Conservation (phyloP, 75 land plant species). For the Cupressus sempervirens region DNA sequence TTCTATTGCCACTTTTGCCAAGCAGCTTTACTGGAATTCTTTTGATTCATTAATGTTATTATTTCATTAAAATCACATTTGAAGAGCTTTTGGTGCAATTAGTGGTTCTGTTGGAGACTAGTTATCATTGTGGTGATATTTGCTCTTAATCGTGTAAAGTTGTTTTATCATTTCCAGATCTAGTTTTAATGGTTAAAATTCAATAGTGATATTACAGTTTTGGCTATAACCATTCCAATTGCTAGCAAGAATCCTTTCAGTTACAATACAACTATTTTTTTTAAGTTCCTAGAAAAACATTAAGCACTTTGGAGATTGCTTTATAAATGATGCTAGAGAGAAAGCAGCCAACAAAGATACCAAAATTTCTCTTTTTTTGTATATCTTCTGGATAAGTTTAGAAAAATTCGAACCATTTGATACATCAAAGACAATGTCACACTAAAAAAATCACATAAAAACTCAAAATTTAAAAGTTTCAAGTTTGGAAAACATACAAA, state of each 20-base stretch:
- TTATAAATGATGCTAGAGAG: too few species aligned
- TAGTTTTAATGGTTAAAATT: too few species aligned
- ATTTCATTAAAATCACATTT: too few species aligned
- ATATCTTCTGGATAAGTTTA: not conserved
- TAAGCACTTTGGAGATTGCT: not conserved
- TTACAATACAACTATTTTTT: not conserved
- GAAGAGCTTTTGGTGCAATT: too few species aligned
- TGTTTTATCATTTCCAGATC: too few species aligned
- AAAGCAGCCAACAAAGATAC: not conserved
- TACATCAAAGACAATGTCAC: not conserved
- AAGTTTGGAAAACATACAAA: slow-evolving; percentile 15
- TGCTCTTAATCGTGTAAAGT: too few species aligned
- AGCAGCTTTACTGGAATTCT: too few species aligned
- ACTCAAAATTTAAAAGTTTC: not conserved
- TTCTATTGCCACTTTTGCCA: too few species aligned
- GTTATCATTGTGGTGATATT: too few species aligned
- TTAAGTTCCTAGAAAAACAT: not conserved
- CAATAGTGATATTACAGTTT: too few species aligned
- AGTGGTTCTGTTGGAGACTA: too few species aligned
- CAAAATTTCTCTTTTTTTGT: not conserved
- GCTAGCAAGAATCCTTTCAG: not conserved
- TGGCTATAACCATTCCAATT: not conserved
- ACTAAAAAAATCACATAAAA: not conserved
- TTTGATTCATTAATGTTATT: too few species aligned
- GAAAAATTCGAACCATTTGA: not conserved